These are phyloP conservation scores for Auricularia sp. DNA, from an alignment of 768 basidiomycete species.

Conservation along the genomic window DNA sequence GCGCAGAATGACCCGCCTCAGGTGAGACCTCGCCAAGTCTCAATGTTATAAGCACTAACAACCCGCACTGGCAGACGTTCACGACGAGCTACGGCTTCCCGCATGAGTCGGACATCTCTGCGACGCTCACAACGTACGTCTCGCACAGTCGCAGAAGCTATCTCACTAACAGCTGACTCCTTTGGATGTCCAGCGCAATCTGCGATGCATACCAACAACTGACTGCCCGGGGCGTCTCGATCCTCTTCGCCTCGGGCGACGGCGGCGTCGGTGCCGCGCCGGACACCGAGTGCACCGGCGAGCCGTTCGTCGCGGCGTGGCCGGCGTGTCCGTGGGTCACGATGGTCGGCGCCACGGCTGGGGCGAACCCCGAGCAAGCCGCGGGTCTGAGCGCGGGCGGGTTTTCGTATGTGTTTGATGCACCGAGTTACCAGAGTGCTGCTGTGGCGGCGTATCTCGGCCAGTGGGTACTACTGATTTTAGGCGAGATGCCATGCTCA, in stretches of 20 bases:
- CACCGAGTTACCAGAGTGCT: constrained; percentile 18
- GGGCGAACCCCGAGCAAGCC: constrained; percentile 16
- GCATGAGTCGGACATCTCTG: constrained; percentile 19
- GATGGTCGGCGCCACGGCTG: constrained; percentile 24
- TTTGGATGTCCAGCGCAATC: constrained; percentile 13
- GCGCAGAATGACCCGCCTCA: constrained; percentile 4
- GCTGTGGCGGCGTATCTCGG: constrained; percentile 19
- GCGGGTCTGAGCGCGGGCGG: constrained; percentile 25
- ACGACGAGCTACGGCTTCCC: constrained; percentile 24
- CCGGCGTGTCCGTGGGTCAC: constrained; percentile 25
- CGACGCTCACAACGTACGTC: constrained; percentile 17
- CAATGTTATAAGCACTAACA: too few relatives aligned
- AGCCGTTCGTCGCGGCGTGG: constrained; percentile 13
- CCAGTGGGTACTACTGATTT: too few relatives aligned
- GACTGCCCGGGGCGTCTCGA: constrained; percentile 21
- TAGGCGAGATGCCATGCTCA: too few relatives aligned
- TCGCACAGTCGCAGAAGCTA: not conserved
- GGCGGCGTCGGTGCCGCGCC: constrained; percentile 26
- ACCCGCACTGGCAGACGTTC: constrained; percentile 2
- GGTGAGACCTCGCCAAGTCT: constrained; percentile 6
- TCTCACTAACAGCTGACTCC: not conserved
- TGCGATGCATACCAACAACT: constrained; percentile 28
- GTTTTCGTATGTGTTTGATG: constrained; percentile 24
- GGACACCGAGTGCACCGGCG: not conserved
- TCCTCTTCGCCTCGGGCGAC: constrained; percentile 19